Evolutionary conservation across 2,329 filamentous ascomycete genomes (phyloP).

Genomic region (Aspergillus novoparasiticus): DNA sequence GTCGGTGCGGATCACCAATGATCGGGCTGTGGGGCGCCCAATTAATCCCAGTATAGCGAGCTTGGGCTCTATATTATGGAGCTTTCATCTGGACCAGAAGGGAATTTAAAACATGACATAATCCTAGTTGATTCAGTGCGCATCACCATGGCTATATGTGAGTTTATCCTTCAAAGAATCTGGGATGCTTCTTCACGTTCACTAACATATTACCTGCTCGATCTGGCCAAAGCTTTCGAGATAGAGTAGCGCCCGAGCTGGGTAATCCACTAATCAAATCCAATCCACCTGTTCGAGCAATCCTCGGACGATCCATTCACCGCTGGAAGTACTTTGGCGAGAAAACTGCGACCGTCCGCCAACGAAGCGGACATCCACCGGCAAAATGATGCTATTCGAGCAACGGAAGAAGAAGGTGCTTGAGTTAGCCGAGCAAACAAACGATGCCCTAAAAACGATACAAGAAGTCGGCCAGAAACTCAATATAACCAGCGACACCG

Average conservation of each 20-base stretch:
- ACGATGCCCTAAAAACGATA: not conserved
- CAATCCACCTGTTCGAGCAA: not conserved
- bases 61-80: conserved; percentile 1
- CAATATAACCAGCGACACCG: not conserved
- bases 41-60: not conserved
- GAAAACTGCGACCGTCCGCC: not conserved
- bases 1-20: not conserved
- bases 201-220: not conserved
- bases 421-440: not conserved
- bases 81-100: not conserved
- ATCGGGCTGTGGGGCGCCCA: conserved; percentile 5
- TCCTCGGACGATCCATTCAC: not conserved
- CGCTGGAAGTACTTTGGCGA: not conserved
- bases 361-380: not conserved
- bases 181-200: not conserved
- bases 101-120: not conserved
- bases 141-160: not conserved
- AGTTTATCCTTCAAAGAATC: not conserved
- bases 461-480: not conserved
- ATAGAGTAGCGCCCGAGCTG: not conserved
- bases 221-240: not conserved
- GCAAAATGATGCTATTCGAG: not conserved
- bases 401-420: not conserved
- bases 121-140: not conserved
- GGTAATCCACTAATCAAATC: not conserved